These are phyloP conservation scores for Leccinum subgranulosum DNA, from an alignment of 768 basidiomycete genomes.

Conservation along the genomic window DNA sequence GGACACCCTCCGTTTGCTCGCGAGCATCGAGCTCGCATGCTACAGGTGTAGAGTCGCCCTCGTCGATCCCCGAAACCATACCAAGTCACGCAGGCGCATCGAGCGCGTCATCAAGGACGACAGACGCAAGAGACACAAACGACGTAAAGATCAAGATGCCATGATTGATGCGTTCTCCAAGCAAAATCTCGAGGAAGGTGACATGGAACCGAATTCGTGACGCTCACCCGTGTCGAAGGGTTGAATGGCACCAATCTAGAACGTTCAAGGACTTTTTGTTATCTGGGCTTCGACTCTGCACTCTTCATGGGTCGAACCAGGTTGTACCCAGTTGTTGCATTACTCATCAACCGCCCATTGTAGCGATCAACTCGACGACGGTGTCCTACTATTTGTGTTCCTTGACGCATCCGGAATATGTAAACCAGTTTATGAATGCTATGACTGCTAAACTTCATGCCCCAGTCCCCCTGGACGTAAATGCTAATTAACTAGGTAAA, in stretches of 20 bases:
- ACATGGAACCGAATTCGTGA: constrained; percentile 27
- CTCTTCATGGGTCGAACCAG: constrained; percentile 2
- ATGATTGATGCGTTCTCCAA: constrained; percentile 77
- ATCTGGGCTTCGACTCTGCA: constrained; percentile 3
- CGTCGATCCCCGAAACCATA: constrained; percentile 62
- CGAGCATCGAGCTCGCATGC: constrained; percentile 82
- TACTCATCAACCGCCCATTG: constrained; percentile 18
- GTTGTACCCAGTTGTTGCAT: constrained; percentile 22
- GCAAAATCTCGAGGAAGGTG: constrained; percentile 37
- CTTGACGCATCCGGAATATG: constrained; percentile 1
- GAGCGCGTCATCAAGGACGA: constrained; percentile 85
- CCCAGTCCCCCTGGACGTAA: neutral
- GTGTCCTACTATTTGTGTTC: constrained; percentile 6
- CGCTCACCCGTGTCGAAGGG: neutral
- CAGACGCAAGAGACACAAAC: constrained; percentile 72
- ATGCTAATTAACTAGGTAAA: neutral
- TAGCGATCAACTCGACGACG: constrained; percentile 12
- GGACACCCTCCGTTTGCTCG: constrained; percentile 76
- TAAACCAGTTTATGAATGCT: constrained; percentile 10
- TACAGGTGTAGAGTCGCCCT: constrained; percentile 71
- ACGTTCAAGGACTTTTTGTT: constrained; percentile 11
- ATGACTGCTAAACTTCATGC: neutral
- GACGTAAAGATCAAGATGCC: constrained; percentile 80
- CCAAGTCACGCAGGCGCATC: constrained; percentile 64
- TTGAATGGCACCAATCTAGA: constrained; percentile 11